Conservation (phyloP, 164 flowering plant genomes). For the Macadamia tetraphylla region DNA sequence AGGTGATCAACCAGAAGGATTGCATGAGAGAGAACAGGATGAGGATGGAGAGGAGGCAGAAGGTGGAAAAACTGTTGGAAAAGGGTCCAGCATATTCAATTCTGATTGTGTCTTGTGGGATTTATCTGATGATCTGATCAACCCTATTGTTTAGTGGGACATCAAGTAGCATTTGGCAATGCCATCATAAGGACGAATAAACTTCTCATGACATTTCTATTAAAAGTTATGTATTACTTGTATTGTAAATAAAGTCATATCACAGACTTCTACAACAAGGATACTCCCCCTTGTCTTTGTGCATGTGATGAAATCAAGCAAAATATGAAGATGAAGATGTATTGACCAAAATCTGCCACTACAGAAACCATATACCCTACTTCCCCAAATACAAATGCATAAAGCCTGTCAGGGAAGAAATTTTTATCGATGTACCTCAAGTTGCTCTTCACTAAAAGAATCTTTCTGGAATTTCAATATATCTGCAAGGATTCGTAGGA, state of each 20-base stretch:
- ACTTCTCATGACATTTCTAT: background rate
- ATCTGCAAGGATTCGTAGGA: conserved; percentile 96
- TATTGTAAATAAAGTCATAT: too few relatives aligned
- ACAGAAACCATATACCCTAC: too few relatives aligned
- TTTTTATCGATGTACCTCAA: conserved; percentile 51
- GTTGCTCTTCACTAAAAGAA: conserved; percentile 82
- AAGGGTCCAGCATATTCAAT: conserved; percentile 41
- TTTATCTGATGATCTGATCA: conserved; percentile 72
- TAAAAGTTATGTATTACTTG: background rate
- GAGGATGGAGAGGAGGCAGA: conserved; percentile 49
- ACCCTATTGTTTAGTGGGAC: conserved; percentile 42
- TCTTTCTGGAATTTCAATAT: conserved; percentile 91
- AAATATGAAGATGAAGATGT: conserved; percentile 92
- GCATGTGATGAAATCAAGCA: conserved; percentile 43
- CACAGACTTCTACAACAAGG: background rate
- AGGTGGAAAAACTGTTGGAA: conserved; percentile 34
- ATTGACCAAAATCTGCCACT: conserved; percentile 20
- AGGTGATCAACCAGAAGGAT: conserved; percentile 19
- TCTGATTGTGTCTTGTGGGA: conserved; percentile 83
- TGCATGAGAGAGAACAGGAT: conserved; percentile 11
- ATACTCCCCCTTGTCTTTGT: background rate
- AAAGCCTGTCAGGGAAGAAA: background rate
- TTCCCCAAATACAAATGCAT: too few relatives aligned
- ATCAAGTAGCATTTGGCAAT: too few relatives aligned
- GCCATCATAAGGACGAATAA: background rate